Evolutionary conservation across 1,284 basidiomycete genomes (phyloP).

Genomic region (Trametes pubescens): DNA sequence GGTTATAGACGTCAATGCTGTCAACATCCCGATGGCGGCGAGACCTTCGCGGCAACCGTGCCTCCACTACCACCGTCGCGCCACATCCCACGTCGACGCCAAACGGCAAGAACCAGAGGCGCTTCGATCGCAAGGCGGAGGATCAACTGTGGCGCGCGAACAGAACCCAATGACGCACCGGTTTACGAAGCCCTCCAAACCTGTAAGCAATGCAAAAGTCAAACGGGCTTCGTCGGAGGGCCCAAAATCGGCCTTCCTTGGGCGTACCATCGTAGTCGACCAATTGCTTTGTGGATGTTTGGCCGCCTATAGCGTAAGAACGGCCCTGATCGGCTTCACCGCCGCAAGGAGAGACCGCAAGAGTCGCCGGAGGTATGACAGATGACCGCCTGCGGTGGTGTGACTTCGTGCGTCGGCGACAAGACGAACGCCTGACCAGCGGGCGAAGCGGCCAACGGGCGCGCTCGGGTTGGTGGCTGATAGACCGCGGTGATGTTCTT

Average conservation of each 20-base stretch:
- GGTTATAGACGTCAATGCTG: too few relatives aligned
- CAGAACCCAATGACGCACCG: neutral
- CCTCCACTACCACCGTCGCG: too few relatives aligned
- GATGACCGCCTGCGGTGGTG: conserved; percentile 12
- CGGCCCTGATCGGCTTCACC: neutral
- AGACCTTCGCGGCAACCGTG: too few relatives aligned
- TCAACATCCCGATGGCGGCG: too few relatives aligned
- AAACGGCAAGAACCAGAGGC: neutral
- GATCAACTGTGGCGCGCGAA: neutral
- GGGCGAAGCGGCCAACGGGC: neutral
- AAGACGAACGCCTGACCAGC: neutral
- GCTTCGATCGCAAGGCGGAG: neutral
- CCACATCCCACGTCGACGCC: neutral
- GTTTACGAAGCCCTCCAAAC: neutral
- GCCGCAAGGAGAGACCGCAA: neutral
- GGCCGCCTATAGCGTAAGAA: neutral
- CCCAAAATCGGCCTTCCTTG: neutral
- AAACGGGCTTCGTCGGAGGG: neutral
- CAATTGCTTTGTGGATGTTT: neutral
- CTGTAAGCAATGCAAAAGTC: neutral
- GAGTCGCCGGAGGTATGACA: conserved; percentile 2
- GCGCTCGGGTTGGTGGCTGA: conserved; percentile 7
- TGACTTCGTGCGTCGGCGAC: conserved; percentile 1
- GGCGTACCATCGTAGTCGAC: neutral
- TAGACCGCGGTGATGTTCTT: conserved; percentile 2